Percentiles rank a stretch among this genome's conserved stretches.
phyloP scores from a whole-genome alignment of 352 stramenopile species.

The Phytophthora melonis region DNA sequence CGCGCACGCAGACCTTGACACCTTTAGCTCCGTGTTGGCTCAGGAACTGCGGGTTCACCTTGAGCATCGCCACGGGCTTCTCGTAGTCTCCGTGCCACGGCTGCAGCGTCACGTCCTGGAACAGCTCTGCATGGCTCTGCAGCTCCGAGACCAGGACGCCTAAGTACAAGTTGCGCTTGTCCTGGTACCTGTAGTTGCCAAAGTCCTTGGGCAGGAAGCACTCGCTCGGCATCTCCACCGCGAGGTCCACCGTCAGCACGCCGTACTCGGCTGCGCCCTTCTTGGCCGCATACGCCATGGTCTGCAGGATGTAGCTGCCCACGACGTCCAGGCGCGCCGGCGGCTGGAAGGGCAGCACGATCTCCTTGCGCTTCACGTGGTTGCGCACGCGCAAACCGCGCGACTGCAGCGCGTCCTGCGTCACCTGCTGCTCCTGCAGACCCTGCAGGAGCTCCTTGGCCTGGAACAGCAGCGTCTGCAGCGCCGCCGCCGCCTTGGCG shows the following conservation, averaged over 20 bases:
- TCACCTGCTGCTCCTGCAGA: conserved; percentile 78
- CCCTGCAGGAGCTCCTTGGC: conserved; percentile 81
- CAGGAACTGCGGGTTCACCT: conserved; percentile 53
- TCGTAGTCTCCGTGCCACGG: conserved; percentile 82
- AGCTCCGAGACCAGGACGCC: conserved; percentile 75
- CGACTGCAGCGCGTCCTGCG: conserved; percentile 67
- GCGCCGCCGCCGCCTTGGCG: conserved; percentile 50
- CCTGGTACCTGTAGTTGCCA: conserved; percentile 90
- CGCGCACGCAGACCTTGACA: conserved; percentile 60
- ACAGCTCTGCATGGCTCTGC: conserved; percentile 49
- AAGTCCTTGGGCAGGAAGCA: conserved; percentile 93
- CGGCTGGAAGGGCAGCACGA: conserved; percentile 85
- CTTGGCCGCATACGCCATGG: conserved; percentile 64
- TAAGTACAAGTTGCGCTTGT: conserved; percentile 91
- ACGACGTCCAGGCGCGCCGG: conserved; percentile 84
- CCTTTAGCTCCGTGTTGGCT: conserved; percentile 60
- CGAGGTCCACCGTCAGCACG: conserved; percentile 77
- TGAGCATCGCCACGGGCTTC: conserved; percentile 79
- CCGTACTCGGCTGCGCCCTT: conserved; percentile 50
- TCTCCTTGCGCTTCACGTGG: conserved; percentile 86
- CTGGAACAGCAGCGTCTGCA: conserved; percentile 83
- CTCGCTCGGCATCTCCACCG: conserved; percentile 78
- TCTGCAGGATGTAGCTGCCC: conserved; percentile 90
- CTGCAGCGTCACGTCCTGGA: conserved; percentile 66
- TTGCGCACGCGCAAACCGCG: conserved; percentile 70